Evolutionary conservation across 163 green algal species (phyloP).

Genomic region (Prototheca stagnorum): DNA sequence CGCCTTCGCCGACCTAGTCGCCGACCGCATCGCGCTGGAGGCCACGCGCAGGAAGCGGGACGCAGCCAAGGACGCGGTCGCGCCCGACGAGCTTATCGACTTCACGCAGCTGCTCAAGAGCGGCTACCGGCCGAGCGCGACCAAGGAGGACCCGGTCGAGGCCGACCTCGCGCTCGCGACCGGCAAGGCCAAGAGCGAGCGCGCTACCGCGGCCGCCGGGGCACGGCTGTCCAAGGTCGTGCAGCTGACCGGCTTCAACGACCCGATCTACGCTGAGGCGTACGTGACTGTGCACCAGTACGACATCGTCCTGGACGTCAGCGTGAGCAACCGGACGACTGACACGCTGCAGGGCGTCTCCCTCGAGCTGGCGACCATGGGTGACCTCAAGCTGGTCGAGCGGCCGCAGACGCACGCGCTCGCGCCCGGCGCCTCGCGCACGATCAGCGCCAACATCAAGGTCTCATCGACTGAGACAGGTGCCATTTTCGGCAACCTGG

Average conservation of each 20-base stretch:
- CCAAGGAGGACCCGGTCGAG: constrained; percentile 51
- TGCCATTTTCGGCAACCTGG: constrained; percentile 98
- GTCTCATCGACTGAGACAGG: constrained; percentile 95
- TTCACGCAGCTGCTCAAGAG: constrained; percentile 91
- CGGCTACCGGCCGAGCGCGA: constrained; percentile 44
- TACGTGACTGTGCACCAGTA: constrained; percentile 98
- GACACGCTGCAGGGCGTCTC: constrained; percentile 77
- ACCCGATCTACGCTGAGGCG: constrained; percentile 90
- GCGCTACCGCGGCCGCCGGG: constrained; percentile 25
- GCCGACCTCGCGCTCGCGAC: constrained; percentile 42
- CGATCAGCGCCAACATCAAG: constrained; percentile 81
- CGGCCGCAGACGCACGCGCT: constrained; percentile 86
- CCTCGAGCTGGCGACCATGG: constrained; percentile 96
- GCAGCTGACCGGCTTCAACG: constrained; percentile 91
- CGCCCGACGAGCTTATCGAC: constrained; percentile 96
- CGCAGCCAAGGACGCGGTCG: constrained; percentile 21
- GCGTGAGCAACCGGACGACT: constrained; percentile 73
- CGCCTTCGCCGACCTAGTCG: constrained; percentile 62
- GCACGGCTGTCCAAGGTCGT: constrained; percentile 72
- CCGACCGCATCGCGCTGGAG: constrained; percentile 56
- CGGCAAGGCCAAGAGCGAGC: too few relatives aligned
- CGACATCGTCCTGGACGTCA: constrained; percentile 96
- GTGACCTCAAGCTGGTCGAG: constrained; percentile 97
- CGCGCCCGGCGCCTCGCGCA: constrained; percentile 30
- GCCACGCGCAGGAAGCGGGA: constrained; percentile 50